These are phyloP conservation scores for Acer negundo DNA, from an alignment of 345 rosid species.

Conservation along the genomic window DNA sequence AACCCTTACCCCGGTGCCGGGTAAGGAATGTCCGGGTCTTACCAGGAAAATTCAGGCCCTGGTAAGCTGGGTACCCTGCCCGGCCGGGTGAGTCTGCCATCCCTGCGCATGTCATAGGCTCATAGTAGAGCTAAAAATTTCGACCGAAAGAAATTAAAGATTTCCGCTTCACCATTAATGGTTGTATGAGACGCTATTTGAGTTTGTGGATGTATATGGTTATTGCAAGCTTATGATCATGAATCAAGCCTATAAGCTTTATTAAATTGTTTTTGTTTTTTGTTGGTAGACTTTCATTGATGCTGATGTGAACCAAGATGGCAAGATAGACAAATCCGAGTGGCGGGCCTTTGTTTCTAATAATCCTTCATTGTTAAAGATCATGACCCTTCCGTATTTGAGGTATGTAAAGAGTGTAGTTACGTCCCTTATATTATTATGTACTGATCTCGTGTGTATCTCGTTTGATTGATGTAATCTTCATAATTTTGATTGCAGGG, in stretches of 20 bases:
- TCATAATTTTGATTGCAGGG: constrained; percentile 47
- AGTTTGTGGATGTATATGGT: not conserved
- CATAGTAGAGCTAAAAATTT: not conserved
- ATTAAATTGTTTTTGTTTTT: constrained; percentile 1
- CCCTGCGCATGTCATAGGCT: too few relatives aligned
- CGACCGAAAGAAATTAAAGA: not conserved
- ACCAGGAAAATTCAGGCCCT: too few relatives aligned
- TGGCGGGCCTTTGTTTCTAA: constrained; percentile 84
- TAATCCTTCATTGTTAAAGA: constrained; percentile 87
- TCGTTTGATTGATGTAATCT: not conserved
- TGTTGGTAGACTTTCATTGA: constrained; percentile 78
- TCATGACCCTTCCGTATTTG: constrained; percentile 93
- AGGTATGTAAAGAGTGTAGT: constrained; percentile 41
- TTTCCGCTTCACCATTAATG: not conserved
- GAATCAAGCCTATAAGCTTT: not conserved
- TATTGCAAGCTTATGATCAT: not conserved
- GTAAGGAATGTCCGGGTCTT: too few relatives aligned
- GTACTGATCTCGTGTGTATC: not conserved
- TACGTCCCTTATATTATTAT: not conserved
- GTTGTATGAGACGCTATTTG: constrained; percentile 3
- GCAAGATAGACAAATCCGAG: constrained; percentile 81
- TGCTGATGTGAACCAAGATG: constrained; percentile 83
- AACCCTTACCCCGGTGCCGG: too few relatives aligned
- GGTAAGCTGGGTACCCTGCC: too few relatives aligned
- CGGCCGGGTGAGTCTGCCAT: too few relatives aligned